Base-by-base conservation (phyloP, 805 yeast species). In the Wickerhamomyces bisporus region DNA sequence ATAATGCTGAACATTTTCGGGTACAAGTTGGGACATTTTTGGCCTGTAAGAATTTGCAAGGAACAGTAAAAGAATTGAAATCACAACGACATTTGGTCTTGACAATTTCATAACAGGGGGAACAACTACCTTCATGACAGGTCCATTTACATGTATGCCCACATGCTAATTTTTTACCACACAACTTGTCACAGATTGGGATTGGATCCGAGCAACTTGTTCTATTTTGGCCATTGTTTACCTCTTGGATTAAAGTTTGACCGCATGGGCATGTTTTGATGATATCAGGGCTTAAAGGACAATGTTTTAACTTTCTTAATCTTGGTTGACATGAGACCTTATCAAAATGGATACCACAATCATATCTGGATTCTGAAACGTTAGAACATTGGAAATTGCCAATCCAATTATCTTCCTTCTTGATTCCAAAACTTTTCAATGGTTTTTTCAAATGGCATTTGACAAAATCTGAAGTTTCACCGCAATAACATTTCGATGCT, bases 251-350 rank as follows among this genome's bases (percentile, higher is more conserved):
- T 5, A 53, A 48, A 2, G 77, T 71, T 51, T 81, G 79, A 2
- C 96, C 95, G 66, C 97, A 88, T 26, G 81, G 83, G 61, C 97
- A 88, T 1, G 75, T 71, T 20, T 65, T 73, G n/a, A 81, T 58
- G 1, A 62, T 45, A 14, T 66, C 62, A 0, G 95, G 95, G 5
- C 84, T 66, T 31, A 67, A 64, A 11, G 81, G 83, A 61, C 97
- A 88, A 19, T 58, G 57, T 40, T 45, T 62, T 52, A 46, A 34
- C 8, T 57, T 43, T 26, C 57, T 61, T 3, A 53, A 47, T 10
- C 37, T 42, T 11, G 57, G 60, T 52, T 52, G 53, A 40, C 69
- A 60, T 0, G 64, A 46, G 16, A 71, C 64, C 0, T 81, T 70
- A 52, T 79, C 86, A 44, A 93, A 81, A 32, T 56, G 70, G 16